A percentile compares a stretch with the other conserved stretches of the same genome.
phyloP scores from a whole-genome alignment of 768 basidiomycete genomes.

The Rhodotorula sphaerocarpa region DNA sequence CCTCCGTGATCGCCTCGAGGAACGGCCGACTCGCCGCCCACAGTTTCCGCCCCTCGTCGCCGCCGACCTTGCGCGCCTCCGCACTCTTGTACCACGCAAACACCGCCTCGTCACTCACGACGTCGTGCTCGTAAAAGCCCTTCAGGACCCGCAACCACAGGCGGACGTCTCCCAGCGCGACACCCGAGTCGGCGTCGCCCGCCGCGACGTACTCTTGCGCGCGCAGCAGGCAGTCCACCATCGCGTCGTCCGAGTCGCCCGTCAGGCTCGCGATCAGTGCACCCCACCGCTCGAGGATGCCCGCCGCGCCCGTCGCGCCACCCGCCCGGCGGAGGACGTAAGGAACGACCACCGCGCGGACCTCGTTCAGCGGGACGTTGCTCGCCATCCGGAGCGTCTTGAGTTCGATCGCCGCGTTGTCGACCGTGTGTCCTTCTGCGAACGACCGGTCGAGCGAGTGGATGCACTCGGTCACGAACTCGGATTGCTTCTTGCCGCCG shows the following conservation, averaged over 20 bases:
- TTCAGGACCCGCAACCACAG: constrained; percentile 79
- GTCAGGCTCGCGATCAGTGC: constrained; percentile 69
- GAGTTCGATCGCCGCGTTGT: constrained; percentile 86
- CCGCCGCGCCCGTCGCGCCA: constrained; percentile 54
- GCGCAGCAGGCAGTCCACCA: constrained; percentile 66
- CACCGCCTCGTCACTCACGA: constrained; percentile 82
- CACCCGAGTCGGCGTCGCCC: constrained; percentile 43
- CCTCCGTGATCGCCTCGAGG: constrained; percentile 60
- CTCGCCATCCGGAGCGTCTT: constrained; percentile 95
- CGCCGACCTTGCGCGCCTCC: constrained; percentile 58
- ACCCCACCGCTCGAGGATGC: constrained; percentile 67
- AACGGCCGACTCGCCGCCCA: constrained; percentile 55
- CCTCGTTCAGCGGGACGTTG: constrained; percentile 77
- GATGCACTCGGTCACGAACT: constrained; percentile 68
- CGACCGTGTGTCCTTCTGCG: constrained; percentile 78
- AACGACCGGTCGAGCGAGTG: constrained; percentile 87
- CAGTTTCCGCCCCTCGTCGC: constrained; percentile 48
- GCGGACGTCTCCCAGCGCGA: constrained; percentile 46
- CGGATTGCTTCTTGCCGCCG: constrained; percentile 45
- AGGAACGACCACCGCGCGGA: constrained; percentile 79
- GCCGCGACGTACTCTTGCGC: constrained; percentile 59
- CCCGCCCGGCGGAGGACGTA: constrained; percentile 67
- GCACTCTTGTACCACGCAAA: constrained; percentile 69
- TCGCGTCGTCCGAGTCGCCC: constrained; percentile 54
- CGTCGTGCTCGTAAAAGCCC: constrained; percentile 80